These are phyloP conservation scores for Omphalotus guepiniiformis DNA, from an alignment of 768 basidiomycete genomes.

Conservation along the genomic window DNA sequence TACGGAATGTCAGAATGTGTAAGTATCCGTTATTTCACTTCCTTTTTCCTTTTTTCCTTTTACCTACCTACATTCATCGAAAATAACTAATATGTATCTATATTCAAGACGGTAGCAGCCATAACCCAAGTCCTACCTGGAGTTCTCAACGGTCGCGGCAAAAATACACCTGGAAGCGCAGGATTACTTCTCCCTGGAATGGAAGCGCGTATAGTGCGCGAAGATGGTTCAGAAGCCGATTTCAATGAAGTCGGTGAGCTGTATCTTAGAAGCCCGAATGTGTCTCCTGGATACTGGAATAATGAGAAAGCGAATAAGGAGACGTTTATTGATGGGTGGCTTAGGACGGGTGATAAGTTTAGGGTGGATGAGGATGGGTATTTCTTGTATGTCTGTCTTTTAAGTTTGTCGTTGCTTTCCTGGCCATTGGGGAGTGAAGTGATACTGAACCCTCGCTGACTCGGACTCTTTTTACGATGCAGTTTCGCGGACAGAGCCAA, in stretches of 20 bases:
- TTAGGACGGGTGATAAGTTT: constrained; percentile 72
- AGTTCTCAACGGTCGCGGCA: constrained; percentile 38
- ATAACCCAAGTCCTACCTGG: constrained; percentile 42
- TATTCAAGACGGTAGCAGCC: constrained; percentile 50
- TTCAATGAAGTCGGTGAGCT: constrained; percentile 64
- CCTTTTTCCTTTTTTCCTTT: background rate
- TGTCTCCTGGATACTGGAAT: constrained; percentile 69
- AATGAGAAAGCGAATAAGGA: constrained; percentile 62
- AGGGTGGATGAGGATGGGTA: constrained; percentile 53
- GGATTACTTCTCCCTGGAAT: constrained; percentile 63
- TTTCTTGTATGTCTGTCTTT: constrained; percentile 50
- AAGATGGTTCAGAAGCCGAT: constrained; percentile 52
- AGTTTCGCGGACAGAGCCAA: constrained; percentile 79
- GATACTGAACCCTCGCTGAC: background rate
- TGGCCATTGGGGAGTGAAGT: constrained; percentile 3
- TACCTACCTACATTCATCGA: too few species aligned
- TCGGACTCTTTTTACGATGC: background rate
- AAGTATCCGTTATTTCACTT: constrained; percentile 19
- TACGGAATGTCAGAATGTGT: constrained; percentile 73
- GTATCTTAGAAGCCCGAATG: constrained; percentile 49
- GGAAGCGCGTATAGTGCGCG: constrained; percentile 57
- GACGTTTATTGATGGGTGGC: constrained; percentile 71
- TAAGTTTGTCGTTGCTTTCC: background rate
- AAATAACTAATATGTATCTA: background rate
- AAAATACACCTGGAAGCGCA: constrained; percentile 36